Conservation (phyloP, 2,329 filamentous ascomycete genomes). For the Fusarium hainanense region DNA sequence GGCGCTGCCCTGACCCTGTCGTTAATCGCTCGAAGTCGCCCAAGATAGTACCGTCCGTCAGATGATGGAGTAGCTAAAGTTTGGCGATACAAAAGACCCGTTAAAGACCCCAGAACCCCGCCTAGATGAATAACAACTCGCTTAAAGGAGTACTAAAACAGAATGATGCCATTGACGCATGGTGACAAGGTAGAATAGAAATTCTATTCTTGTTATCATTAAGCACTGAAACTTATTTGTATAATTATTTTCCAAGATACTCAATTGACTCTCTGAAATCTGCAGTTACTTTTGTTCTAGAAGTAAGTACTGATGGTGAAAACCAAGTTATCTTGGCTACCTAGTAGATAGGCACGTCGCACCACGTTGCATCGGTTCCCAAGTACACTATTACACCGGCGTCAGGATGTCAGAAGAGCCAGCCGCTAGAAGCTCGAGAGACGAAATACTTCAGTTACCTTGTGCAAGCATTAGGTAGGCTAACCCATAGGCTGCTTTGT, state of each 20-base stretch:
- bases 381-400: neutral
- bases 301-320: neutral
- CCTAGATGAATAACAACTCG: conserved; percentile 12
- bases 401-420: neutral
- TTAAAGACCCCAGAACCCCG: conserved; percentile 21
- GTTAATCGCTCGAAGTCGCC: conserved; percentile 9
- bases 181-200: neutral
- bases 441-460: neutral
- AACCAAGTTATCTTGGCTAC: neutral
- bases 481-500: neutral
- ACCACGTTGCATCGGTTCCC: neutral
- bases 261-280: neutral
- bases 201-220: neutral
- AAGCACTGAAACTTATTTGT: neutral
- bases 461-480: neutral
- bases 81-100: conserved; percentile 12
- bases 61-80: conserved; percentile 3
- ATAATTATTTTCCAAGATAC: neutral
- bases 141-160: neutral
- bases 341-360: neutral
- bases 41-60: neutral
- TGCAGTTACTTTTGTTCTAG: neutral
- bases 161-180: neutral
- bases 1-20: conserved; percentile 18
- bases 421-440: neutral